These are phyloP conservation scores for Polytolypa hystricis DNA, from an alignment of 2,329 filamentous ascomycete genomes.

Conservation along the genomic window DNA sequence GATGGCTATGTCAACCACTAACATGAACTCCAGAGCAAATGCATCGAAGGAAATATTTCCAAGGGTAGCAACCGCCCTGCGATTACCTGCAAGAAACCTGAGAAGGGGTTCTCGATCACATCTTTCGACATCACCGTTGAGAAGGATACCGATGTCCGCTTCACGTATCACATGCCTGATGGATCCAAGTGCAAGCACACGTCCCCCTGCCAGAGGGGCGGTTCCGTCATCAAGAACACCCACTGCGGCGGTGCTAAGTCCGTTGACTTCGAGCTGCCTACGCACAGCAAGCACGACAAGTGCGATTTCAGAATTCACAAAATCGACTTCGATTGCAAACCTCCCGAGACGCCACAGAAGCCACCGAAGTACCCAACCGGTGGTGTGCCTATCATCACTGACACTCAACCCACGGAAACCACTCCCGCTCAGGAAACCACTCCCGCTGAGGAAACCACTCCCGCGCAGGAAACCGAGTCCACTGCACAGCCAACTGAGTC, in stretches of 20 bases:
- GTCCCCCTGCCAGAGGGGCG: conserved; percentile 53
- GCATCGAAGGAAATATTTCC: conserved; percentile 46
- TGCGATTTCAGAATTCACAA: conserved; percentile 65
- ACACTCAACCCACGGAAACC: too few species aligned
- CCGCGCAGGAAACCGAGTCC: too few species aligned
- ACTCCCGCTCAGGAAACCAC: too few species aligned
- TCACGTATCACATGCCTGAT: conserved; percentile 79
- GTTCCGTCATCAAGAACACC: conserved; percentile 63
- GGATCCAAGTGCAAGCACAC: conserved; percentile 73
- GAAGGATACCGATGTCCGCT: conserved; percentile 68
- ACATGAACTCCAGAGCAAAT: conserved; percentile 43
- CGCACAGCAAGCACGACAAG: conserved; percentile 43
- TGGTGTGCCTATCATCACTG: too few species aligned
- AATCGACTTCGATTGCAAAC: conserved; percentile 63
- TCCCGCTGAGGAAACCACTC: too few species aligned
- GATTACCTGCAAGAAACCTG: conserved; percentile 45
- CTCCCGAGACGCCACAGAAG: conserved; percentile 10
- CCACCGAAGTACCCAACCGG: conserved; percentile 5
- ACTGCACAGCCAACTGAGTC: too few species aligned
- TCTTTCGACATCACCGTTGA: conserved; percentile 62
- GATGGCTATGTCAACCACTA: conserved; percentile 42
- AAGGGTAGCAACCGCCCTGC: conserved; percentile 42
- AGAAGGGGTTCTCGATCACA: conserved; percentile 60
- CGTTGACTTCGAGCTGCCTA: conserved; percentile 58
- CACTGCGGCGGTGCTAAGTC: conserved; percentile 87